Evolutionary conservation across 2,329 filamentous ascomycete genomes (phyloP), one percentile per base, ranked within the genome.

Genomic region (Neonectria neomacrospora): DNA sequence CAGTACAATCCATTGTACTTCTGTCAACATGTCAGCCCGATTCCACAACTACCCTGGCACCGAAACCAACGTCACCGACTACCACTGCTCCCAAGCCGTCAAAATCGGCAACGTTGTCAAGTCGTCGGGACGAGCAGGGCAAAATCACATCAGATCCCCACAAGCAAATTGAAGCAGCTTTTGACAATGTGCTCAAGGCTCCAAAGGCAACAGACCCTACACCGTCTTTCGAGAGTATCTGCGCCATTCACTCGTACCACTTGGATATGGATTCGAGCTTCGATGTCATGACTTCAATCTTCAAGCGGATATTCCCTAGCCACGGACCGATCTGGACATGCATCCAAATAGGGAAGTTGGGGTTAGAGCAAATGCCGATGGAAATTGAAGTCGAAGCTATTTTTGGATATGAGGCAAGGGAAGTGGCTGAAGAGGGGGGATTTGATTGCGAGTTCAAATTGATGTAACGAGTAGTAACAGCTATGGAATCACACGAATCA

Each of bases 41-140:
- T 66, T 60, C 44, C 64, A 54, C 56, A 66, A 61, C 34, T 66
- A 66, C 30, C 51, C 56, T n/a, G 56, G 60, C 28, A 64, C 56
- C 2, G 64, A 66, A 28, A 22, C 32, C 16, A 61, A 58, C n/a
- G 34, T 56, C 10, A 28, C 14, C 2, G 23, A 61, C 1, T 66
- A 64, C n/a, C 64, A 66, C 37, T 66, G 61, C 34, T 66, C 61
- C 12, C 64, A 66, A 51, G 56, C 60, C 12, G 60, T 60, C 30
- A 66, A 64, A 23, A 41, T 61, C 22, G 60, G 60, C 5, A 64
- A 66, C 16, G 11, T 58, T 5, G 60, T 66, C 26, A 50, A 48
- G 12, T 61, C 60, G 8, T 66, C 61, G 4, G 64, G 64, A 66
- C 16, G 60, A 57, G 3, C 18, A 63, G 12, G 64, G 64, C 22